Evolutionary conservation across 2,329 filamentous ascomycete species (phyloP).

Genomic region (Phialocephala subalpina): DNA sequence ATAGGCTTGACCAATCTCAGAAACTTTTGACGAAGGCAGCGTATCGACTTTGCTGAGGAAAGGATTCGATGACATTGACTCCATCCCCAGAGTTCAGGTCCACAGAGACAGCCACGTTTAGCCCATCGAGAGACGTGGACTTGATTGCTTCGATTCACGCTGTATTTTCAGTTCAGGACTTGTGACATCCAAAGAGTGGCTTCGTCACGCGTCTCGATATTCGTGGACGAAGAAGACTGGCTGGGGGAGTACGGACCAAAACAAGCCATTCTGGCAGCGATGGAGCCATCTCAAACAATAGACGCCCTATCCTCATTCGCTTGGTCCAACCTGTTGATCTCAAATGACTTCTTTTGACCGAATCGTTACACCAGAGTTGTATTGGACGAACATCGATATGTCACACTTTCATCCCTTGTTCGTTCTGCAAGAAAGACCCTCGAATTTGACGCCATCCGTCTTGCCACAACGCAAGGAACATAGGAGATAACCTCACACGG

Average conservation of each 20-base stretch:
- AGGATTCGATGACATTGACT: constrained; percentile 13
- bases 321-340: constrained; percentile 20
- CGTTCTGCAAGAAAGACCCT: constrained; percentile 20
- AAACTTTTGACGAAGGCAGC: constrained; percentile 12
- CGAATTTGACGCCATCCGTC: constrained; percentile 30
- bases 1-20: constrained; percentile 14
- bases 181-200: constrained; percentile 18
- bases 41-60: constrained; percentile 19
- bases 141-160: constrained; percentile 25
- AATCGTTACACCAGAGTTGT: constrained; percentile 26
- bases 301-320: constrained; percentile 30
- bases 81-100: neutral
- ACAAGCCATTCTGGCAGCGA: constrained; percentile 25
- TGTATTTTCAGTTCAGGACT: constrained; percentile 28
- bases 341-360: constrained; percentile 17
- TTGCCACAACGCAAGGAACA: constrained; percentile 38
- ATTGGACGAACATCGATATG: constrained; percentile 25
- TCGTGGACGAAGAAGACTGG: constrained; percentile 40
- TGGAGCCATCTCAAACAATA: constrained; percentile 30
- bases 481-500: constrained; percentile 25
- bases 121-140: constrained; percentile 19
- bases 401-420: constrained; percentile 35
- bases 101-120: neutral
- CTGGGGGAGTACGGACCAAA: constrained; percentile 16
- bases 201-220: constrained; percentile 22